Evolutionary conservation across 2,329 filamentous ascomycete species (phyloP), one percentile per base, ranked within the genome.

Genomic region (Penicillium sp.): DNA sequence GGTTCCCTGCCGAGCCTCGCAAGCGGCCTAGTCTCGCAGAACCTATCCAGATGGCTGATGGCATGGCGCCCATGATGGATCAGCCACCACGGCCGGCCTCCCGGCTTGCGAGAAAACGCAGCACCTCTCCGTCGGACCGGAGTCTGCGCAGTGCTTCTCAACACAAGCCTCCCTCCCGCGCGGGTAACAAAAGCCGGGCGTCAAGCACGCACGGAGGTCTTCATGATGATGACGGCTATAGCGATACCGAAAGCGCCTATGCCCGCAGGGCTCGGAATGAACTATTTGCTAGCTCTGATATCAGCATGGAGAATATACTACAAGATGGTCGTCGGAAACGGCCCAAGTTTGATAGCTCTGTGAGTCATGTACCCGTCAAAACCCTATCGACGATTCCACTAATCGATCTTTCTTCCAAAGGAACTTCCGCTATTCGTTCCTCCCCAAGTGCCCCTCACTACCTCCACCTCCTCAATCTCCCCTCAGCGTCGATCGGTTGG

Each of bases 381-480:
- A 6, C 46, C 35, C 34, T 46, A 14, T 34, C 14, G 14, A 13
- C 14, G 13, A 25, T 29, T 38, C 33, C 31, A 47, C 53, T 58
- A 53, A 59, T 28, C 45, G 46, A 43, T 44, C 53, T 54, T 49
- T 54, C 55, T 46, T 54, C 8, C 59, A 52, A 68, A 99, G 93
- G 92, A 97, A 80, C 79, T 99, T 46, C 93, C 93, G 47, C 78
- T 99, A 46, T 99, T 97, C 71, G 91, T 89, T 56, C 92, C 92
- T 58, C 89, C 89, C 54, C 92, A 95, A 73, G 91, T 96, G 74
- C 92, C 92, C 41, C 87, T 92, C 59, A 86, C 89, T 42, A 87
- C 88, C n/a, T 96, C 92, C n/a, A 90, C 92, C 63, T 92, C 91
- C n/a, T 97, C 92, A 16, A 87, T 95, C 43, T 97, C 92, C 25